A percentile compares a stretch with the other conserved stretches of the same genome.
Conservation (phyloP, 768 basidiomycete genomes). For the Sporobolomyces roseus region DNA sequence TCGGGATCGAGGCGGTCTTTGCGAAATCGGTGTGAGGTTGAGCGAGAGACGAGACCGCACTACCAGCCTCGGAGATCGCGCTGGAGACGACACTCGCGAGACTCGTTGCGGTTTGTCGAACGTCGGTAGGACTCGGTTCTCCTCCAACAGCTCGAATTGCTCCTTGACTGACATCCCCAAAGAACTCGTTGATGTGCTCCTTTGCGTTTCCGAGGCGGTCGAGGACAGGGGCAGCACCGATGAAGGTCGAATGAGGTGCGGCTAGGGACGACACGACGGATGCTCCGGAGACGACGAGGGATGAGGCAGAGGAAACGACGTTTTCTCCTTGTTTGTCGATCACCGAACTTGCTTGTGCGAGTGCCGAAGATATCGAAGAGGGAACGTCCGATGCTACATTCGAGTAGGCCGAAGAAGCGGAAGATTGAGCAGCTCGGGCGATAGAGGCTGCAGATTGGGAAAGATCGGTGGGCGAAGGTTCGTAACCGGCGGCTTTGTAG, state of each 20-base stretch:
- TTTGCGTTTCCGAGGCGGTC: too few species aligned
- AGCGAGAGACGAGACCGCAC: constrained; percentile 7
- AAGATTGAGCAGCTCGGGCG: too few species aligned
- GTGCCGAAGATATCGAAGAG: too few species aligned
- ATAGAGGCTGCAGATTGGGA: neutral
- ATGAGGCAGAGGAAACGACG: too few species aligned
- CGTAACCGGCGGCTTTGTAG: constrained; percentile 15
- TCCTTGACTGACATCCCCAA: constrained; percentile 23
- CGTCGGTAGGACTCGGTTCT: constrained; percentile 13
- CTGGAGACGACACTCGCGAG: neutral
- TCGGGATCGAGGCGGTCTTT: neutral
- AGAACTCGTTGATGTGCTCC: neutral
- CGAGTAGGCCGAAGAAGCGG: neutral
- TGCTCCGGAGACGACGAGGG: too few species aligned
- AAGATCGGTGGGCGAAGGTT: constrained; percentile 33
- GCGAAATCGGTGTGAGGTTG: constrained; percentile 12
- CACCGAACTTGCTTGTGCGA: too few species aligned
- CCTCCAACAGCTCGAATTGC: constrained; percentile 12
- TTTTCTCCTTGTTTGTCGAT: too few species aligned
- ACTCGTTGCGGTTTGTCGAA: constrained; percentile 8
- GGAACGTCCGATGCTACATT: too few species aligned
- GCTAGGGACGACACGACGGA: too few species aligned
- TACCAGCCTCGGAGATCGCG: neutral
- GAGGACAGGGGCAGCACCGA: too few species aligned
- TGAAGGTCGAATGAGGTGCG: too few species aligned